Evolutionary conservation across 176 grass and related monocot species (phyloP), one percentile per base, ranked within the genome.

Genomic region (Triticum dicoccoides): DNA sequence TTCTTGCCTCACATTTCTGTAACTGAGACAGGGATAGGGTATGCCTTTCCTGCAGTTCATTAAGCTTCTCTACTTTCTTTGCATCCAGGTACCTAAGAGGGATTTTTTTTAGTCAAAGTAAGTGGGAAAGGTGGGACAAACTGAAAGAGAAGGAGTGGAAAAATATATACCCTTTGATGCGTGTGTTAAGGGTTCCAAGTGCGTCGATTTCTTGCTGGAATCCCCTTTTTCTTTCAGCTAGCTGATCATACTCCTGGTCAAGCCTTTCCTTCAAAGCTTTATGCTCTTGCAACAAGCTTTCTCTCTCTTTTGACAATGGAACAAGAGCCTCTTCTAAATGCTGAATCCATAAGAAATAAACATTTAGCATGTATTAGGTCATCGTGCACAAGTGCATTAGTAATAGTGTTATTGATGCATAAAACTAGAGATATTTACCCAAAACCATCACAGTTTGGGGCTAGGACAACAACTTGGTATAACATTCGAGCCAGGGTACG

Each of bases 121-220:
- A 73, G 37, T 14, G 75, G n/a, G 29, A 87, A 58, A 86, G 72
- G 24, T 34, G 42, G 44, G 27, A 47, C 8, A 34, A 79, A 64
- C 58, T 20, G 63, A 70, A 86, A 68, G 11, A 8, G 24, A 17
- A 72, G 14, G 54, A 32, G 67, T 73, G 11, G 20, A 81, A 62
- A 81, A 71, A 76, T 23, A 49, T 77, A 67, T 83, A 98, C 95
- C 70, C 93, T 93, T 92, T 93, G 61, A 98, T 95, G 56, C 84
- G 81, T 54, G 33, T 61, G 87, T 92, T 90, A 18, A 89, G 89
- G 80, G 86, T 72, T 76, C 76, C 49, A 12, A 98, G 88, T 74
- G 83, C 90, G 71, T 93, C 89, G 33, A 93, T 86, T 87, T 98
- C 93, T 86, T 93, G 89, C 90, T 98, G 91, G 78, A 95, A 98